Percentiles rank a stretch among this genome's conserved stretches.
phyloP scores from a whole-genome alignment of 306 rosid species.

The Coriaria nepalensis region DNA sequence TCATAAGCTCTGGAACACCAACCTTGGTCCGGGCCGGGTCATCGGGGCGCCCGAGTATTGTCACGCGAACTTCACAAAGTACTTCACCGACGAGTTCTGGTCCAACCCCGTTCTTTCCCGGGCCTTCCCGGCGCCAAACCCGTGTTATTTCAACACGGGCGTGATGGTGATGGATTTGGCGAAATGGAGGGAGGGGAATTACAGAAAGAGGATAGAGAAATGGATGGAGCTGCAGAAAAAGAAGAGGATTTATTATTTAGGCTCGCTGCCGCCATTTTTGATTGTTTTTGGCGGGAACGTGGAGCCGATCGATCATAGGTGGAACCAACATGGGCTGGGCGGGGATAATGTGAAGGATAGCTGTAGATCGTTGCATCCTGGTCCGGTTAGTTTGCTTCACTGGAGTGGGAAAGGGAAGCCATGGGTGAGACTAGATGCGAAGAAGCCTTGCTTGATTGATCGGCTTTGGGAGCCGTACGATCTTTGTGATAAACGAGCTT shows the following conservation, averaged over 20 bases:
- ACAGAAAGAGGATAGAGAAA: slow-evolving; percentile 50
- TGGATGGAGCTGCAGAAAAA: slow-evolving; percentile 86
- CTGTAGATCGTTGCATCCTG: slow-evolving; percentile 77
- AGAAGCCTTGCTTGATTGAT: slow-evolving; percentile 63
- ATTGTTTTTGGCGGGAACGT: slow-evolving; percentile 69
- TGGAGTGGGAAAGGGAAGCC: slow-evolving; percentile 99
- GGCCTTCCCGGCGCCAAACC: slow-evolving; percentile 33
- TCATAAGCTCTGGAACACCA: slow-evolving; percentile 57
- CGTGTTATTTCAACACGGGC: slow-evolving; percentile 92
- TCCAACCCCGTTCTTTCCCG: slow-evolving; percentile 58
- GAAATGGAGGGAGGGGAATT: slow-evolving; percentile 64
- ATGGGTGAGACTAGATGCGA: slow-evolving; percentile 73
- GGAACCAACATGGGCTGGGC: slow-evolving; percentile 95
- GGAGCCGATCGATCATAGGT: slow-evolving; percentile 71
- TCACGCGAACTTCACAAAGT: slow-evolving; percentile 89
- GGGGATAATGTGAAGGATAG: slow-evolving; percentile 81
- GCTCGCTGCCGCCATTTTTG: slow-evolving; percentile 77
- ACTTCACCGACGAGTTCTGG: slow-evolving; percentile 84
- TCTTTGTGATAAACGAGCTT: slow-evolving; percentile 26
- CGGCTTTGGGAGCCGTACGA: slow-evolving; percentile 89
- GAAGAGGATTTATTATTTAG: slow-evolving; percentile 69
- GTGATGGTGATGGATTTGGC: slow-evolving; percentile 84
- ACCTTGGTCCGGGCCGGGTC: slow-evolving; percentile 31
- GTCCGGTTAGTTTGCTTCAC: slow-evolving; percentile 79
- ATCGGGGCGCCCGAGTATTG: slow-evolving; percentile 95